Base-by-base conservation (phyloP, 1,139 yeast genomes). In the Hemisphaericaspora xylanilytica region DNA sequence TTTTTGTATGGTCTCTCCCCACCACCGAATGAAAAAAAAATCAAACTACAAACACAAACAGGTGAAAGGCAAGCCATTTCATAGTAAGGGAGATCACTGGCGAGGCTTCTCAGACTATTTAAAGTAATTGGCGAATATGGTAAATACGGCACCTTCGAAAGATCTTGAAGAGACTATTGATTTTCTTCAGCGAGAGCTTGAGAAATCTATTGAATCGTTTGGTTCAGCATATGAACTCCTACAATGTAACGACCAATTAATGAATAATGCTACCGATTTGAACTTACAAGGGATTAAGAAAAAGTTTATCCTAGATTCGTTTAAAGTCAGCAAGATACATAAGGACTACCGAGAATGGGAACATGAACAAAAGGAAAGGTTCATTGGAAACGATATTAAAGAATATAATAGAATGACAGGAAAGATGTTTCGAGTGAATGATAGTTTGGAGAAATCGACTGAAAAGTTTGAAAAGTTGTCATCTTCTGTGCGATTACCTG, bases 341-440 rank as follows among this genome's bases (percentile, higher is more conserved):
- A 54, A 56, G 32, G 56, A 53, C 10, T 61, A 56, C 43, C 61
- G 65, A 43, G 58, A 52, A 24, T 65, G 70, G 70, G 65, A 65
- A 34, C 37, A 45, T 20, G 37, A 43, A 3, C 44, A 51, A 31
- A 53, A 35, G n/a, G 46, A 48, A 2, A 36, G 45, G 28, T 62
- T 65, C 31, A 45, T 62, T 8, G 51, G 55, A 10, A 43, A 45
- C n/a, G 63, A 64, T 28, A 51, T 64, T 3, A 41, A 40, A 5
- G 42, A 50, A 4, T 70, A 69, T 44, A 70, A 70, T 48, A 51
- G 53, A 36, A 54, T 53, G 15, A 47, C 58, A 12, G 68, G 62
- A 1, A 53, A 60, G 36, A 57, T 66, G 55, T 50, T 64, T 6
- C 53, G 66, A 29, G 43, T 61, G 11, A 62, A 65, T 40, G 45